Evolutionary conservation across 2,329 filamentous ascomycete species (phyloP), one percentile per base, ranked within the genome.

Genomic region (Talaromyces sp.): DNA sequence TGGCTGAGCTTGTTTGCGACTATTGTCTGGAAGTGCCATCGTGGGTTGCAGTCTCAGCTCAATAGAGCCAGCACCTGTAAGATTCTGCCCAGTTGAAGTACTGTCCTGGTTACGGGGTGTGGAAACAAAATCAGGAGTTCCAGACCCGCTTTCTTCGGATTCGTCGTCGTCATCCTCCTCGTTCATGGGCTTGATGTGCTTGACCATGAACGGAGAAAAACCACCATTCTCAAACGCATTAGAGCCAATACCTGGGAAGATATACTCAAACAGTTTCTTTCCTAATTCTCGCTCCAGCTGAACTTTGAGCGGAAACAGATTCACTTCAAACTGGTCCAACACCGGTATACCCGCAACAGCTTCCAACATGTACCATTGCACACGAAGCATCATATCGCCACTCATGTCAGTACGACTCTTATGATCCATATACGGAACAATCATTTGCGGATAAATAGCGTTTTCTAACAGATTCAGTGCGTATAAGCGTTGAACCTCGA

Each of bases 361-460:
- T 75, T 99, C 94, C 4, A 99, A 81, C 91, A 97, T 97, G 70
- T 97, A 87, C 91, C 95, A 99, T 70, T 96, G 94, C 11, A 99
- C 89, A 35, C 88, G 85, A 53, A 99, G 83, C 88, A 97, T 97
- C 68, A 91, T 90, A 61, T 88, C 85, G 54, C 80, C 77, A n/a
- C 80, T 74, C 46, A 84, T 81, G 33, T 80, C 78, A 63, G 70
- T 78, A 69, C 71, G 83, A 74, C 70, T 70, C 36, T 85, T 82
- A 54, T 84, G 82, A 61, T 96, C 89, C 21, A 88, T 77, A 67
- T 96, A 97, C 0, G 94, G 92, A 15, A 89, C 88, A 60, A 99
- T 91, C 82, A 99, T 97, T 70, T 96, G 89, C 0, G 94, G 94
- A 69, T 99, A 99, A 19, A 94, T 86, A 1, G 94, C 93, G 70